Conservation (phyloP, 176 grass and related monocot genomes). For the Cenchrus purpureus region DNA sequence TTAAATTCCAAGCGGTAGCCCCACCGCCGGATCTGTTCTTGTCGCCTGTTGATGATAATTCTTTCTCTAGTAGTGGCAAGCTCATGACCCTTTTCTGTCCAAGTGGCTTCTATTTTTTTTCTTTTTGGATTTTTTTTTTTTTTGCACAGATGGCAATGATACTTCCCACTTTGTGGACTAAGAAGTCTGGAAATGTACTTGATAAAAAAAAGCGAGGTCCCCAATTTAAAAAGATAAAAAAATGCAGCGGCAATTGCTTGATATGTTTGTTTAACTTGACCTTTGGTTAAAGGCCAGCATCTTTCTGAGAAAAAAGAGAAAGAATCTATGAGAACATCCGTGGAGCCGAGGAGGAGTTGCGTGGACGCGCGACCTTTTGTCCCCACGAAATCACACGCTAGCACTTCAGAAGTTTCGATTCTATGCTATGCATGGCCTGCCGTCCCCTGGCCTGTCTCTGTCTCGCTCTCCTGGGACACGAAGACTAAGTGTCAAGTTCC, state of each 20-base stretch:
- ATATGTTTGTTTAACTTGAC: slow-evolving; percentile 5
- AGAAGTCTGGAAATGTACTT: not conserved
- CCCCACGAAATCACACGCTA: not conserved
- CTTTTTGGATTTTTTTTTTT: not conserved
- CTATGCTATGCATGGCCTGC: not conserved
- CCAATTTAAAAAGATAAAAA: not conserved
- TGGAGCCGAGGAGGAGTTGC: slow-evolving; percentile 15
- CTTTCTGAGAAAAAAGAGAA: not conserved
- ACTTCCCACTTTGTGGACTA: not conserved
- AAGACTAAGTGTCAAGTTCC: not conserved
- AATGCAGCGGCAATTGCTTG: not conserved
- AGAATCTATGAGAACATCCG: slow-evolving; percentile 5
- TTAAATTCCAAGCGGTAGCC: not conserved
- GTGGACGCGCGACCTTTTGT: not conserved
- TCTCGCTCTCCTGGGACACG: not conserved
- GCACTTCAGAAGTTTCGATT: not conserved
- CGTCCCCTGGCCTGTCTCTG: not conserved
- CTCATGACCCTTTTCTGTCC: not conserved
- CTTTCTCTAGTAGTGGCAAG: too few relatives aligned
- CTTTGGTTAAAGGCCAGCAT: not conserved
- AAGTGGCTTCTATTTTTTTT: not conserved
- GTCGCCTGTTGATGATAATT: too few relatives aligned
- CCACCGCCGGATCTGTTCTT: too few relatives aligned
- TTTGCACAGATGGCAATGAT: not conserved
- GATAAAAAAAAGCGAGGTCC: not conserved